Base-by-base conservation (phyloP, 345 rosid genomes). In the Physaria fendleri region DNA sequence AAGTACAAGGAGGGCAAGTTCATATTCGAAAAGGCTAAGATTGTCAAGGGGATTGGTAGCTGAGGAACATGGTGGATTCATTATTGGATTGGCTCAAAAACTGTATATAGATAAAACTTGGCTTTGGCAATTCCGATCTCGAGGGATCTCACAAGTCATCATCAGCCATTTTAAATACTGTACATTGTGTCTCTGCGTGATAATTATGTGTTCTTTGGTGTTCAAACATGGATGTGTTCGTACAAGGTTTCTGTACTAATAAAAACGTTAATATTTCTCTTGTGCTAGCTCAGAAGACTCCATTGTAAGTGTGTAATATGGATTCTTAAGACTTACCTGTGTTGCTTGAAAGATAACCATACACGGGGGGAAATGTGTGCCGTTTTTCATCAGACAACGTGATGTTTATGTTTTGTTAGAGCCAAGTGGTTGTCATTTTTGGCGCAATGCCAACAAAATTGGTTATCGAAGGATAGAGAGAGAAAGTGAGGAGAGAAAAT, bases 1-100 rank as follows among this genome's bases (percentile, higher is more conserved):
- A 88, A 78, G 83, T 88, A 88, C 73, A 88, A 88, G 69, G 96
- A 88, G 68, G 96, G 96, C 49, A 88, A 88, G 67, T 88, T 83
- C 76, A 83, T 88, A 35, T 77, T 88, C 11, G 96, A 88, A 83
- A 88, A 85, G 66, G 73, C 79, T 2, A 88, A 80, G 79, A 85
- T 88, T 51, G 88, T 73, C 59, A 78, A 72, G 75, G 93, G 42
- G 76, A 83, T 52, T 85, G 92, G 89, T 87, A 85, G 76, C 12
- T 15, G 8, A 42, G 28, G 44, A 41, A 47, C 52, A 40, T 24
- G 57, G 57, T 63, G 34, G 16, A 23, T 60, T 56, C 64, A 46
- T 70, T 74, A 70, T 43, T 54, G 51, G 57, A 50, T 67, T 65
- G 40, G 38, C 59, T 39, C 27, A 16, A 30, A 64, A 39, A 52